Percentiles rank a stretch among this genome's conserved stretches.
These are phyloP conservation scores for Auriscalpium microsporum DNA, from an alignment of 768 basidiomycete species.

Conservation along the genomic window DNA sequence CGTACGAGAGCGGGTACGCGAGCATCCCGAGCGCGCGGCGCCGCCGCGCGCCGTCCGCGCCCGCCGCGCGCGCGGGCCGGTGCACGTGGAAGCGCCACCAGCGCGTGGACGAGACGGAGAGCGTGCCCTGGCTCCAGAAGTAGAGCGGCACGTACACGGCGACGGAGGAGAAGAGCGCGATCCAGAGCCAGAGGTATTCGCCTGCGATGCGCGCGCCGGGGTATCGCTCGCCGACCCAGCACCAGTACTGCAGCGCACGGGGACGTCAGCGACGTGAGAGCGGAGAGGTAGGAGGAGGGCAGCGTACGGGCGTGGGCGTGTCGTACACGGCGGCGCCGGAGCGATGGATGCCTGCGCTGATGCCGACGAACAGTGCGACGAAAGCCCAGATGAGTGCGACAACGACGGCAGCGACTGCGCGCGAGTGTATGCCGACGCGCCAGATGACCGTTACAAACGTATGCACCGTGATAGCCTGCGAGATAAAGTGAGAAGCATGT, in stretches of 20 bases:
- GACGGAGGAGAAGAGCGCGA: conserved; percentile 28
- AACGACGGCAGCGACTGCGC: conserved; percentile 15
- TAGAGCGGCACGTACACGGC: conserved; percentile 29
- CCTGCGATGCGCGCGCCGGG: conserved; percentile 26
- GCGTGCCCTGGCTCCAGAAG: conserved; percentile 29
- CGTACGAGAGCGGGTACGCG: conserved; percentile 32
- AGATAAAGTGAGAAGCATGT: conserved; percentile 15
- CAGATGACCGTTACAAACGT: conserved; percentile 30
- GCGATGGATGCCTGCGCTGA: conserved; percentile 16
- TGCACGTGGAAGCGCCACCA: conserved; percentile 28
- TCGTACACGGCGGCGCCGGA: conserved; percentile 10
- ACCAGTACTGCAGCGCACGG: neutral
- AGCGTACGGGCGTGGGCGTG: neutral
- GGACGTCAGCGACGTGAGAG: neutral
- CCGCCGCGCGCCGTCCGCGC: neutral
- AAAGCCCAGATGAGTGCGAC: neutral
- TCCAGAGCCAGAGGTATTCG: conserved; percentile 41
- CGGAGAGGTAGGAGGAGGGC: neutral
- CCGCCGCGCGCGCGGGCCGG: neutral
- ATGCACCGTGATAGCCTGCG: conserved; percentile 23
- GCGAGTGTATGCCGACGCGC: conserved; percentile 21
- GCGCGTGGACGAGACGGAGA: conserved; percentile 20
- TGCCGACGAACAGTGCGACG: conserved; percentile 27
- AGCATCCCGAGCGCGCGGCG: conserved; percentile 12
- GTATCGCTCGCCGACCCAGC: conserved; percentile 21